Evolutionary conservation across 441 rosid genomes (phyloP).

Genomic region (Pelargonium myrrhifolium): DNA sequence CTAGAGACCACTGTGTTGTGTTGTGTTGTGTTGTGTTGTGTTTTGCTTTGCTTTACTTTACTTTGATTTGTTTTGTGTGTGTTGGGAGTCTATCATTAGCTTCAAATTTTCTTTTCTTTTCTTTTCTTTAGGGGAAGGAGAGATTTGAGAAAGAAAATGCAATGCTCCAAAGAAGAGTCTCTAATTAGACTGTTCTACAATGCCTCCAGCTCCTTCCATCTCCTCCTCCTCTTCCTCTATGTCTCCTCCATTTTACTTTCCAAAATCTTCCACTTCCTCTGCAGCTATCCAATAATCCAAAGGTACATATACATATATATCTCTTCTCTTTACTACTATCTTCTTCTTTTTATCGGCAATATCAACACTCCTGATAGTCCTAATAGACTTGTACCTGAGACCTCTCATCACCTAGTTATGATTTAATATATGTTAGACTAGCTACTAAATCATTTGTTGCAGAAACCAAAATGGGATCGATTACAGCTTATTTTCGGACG

Average conservation of each 20-base stretch:
- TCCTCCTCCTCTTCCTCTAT: conserved; percentile 60
- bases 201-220: conserved; percentile 58
- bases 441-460: too few species aligned
- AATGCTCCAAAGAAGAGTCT: conserved; percentile 59
- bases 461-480: conserved; percentile 55
- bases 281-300: conserved; percentile 52
- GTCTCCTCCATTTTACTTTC: conserved; percentile 52
- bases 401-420: too few species aligned
- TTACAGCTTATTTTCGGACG: conserved; percentile 43
- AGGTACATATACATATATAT: conserved; percentile 33
- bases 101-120: not conserved
- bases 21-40: too few species aligned
- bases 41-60: not conserved
- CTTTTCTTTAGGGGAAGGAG: too few species aligned
- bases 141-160: conserved; percentile 38
- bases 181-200: conserved; percentile 60
- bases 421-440: too few species aligned
- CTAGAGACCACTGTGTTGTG: too few species aligned
- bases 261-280: conserved; percentile 52
- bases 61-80: not conserved
- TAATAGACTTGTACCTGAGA: too few species aligned
- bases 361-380: too few species aligned
- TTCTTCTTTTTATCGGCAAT: too few species aligned
- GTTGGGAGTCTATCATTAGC: not conserved
- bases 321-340: too few species aligned